Percentiles rank a stretch among this genome's conserved stretches.
Conservation (phyloP, 1,139 yeast species). For the Kurtzmaniella quercitrusa region DNA sequence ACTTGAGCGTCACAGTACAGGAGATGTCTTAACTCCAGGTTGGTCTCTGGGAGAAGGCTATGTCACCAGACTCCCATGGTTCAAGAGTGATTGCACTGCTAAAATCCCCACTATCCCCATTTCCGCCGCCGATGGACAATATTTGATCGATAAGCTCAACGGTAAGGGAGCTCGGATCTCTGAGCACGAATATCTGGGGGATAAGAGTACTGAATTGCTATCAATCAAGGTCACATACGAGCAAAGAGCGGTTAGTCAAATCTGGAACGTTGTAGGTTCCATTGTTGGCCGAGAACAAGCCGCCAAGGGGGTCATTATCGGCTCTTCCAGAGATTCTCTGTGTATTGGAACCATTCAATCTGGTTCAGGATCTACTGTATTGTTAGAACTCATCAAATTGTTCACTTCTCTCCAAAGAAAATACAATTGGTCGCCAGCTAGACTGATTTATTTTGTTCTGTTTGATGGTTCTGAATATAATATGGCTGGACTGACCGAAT, state of each 20-base stretch:
- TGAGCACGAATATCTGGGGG: slow-evolving; percentile 28
- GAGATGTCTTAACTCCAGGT: slow-evolving; percentile 79
- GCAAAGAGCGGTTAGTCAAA: slow-evolving; percentile 56
- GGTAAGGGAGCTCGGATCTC: slow-evolving; percentile 43
- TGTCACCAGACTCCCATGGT: slow-evolving; percentile 35
- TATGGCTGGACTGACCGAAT: slow-evolving; percentile 78
- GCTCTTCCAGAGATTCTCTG: slow-evolving; percentile 78
- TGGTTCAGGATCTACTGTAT: slow-evolving; percentile 69
- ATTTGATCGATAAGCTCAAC: slow-evolving; percentile 43
- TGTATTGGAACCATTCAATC: slow-evolving; percentile 74
- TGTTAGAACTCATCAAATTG: slow-evolving; percentile 68
- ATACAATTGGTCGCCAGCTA: slow-evolving; percentile 77
- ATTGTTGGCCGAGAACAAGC: slow-evolving; percentile 78
- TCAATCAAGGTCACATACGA: slow-evolving; percentile 36
- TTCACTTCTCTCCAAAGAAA: slow-evolving; percentile 64
- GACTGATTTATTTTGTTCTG: slow-evolving; percentile 79
- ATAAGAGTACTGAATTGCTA: slow-evolving; percentile 23
- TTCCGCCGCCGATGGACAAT: slow-evolving; percentile 64
- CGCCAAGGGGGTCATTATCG: slow-evolving; percentile 71
- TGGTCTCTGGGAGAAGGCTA: slow-evolving; percentile 53
- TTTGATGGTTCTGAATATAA: slow-evolving; percentile 86
- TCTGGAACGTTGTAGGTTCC: slow-evolving; percentile 78
- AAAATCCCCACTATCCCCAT: slow-evolving; percentile 74
- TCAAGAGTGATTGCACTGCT: slow-evolving; percentile 54
- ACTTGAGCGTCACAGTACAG: slow-evolving; percentile 61